These are phyloP conservation scores for Coemansia sp. DNA, from an alignment of 192 early-diverging fungal genomes.

Conservation along the genomic window DNA sequence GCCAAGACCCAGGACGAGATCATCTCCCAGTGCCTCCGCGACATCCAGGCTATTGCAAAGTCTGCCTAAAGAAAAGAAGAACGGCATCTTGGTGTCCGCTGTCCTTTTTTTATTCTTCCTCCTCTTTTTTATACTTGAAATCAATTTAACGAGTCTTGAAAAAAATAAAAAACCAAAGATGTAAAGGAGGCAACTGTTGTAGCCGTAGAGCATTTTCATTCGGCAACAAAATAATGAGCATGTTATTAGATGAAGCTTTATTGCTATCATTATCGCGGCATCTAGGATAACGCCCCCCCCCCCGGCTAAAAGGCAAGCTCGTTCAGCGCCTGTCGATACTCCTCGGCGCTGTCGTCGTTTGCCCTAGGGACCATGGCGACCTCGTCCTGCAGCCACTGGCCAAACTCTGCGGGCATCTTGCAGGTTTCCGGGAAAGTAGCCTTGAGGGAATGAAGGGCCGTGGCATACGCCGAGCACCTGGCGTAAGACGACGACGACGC, in stretches of 20 bases:
- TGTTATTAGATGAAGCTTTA: too few species aligned
- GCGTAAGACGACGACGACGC: constrained; percentile 2
- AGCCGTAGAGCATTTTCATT: too few species aligned
- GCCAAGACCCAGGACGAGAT: constrained; percentile 52
- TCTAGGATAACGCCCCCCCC: too few species aligned
- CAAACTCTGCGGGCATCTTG: constrained; percentile 10
- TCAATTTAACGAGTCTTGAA: too few species aligned
- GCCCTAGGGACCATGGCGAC: constrained; percentile 6
- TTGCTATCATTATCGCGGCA: too few species aligned
- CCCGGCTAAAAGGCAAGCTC: constrained; percentile 13
- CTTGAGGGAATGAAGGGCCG: constrained; percentile 23
- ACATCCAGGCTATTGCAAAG: constrained; percentile 53
- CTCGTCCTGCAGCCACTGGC: constrained; percentile 22
- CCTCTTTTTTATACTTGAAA: too few species aligned
- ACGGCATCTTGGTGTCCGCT: too few species aligned
- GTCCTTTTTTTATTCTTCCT: constrained; percentile 5
- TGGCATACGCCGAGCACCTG: constrained; percentile 22
- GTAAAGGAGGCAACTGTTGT: too few species aligned
- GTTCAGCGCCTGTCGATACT: constrained; percentile 33
- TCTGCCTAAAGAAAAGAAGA: constrained; percentile 28
- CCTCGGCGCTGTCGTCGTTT: constrained; percentile 11
- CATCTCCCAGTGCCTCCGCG: constrained; percentile 52
- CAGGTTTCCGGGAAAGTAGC: constrained; percentile 20
- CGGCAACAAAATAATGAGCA: too few species aligned
- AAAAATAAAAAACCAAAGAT: too few species aligned